Conservation (phyloP, 805 yeast genomes). For the Lachancea lanzarotensis region DNA sequence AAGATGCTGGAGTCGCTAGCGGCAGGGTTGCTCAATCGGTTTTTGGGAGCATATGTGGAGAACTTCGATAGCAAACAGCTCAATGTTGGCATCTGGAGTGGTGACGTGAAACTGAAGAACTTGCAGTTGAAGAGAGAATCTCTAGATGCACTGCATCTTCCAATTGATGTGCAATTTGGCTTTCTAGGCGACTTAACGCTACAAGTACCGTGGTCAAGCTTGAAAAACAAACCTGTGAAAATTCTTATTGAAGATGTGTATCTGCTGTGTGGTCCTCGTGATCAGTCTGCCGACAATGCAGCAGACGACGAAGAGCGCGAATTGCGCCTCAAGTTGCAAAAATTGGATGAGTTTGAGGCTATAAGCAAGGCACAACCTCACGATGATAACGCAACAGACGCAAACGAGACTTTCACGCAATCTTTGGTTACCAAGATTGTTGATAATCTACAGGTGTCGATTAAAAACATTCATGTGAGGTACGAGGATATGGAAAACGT, state of each 20-base stretch:
- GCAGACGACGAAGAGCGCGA: slow-evolving; percentile 54
- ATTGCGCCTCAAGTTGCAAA: slow-evolving; percentile 58
- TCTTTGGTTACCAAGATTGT: slow-evolving; percentile 81
- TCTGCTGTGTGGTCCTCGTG: slow-evolving; percentile 70
- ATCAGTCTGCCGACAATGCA: slow-evolving; percentile 50
- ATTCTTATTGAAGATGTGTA: slow-evolving; percentile 81
- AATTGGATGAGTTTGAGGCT: slow-evolving; percentile 58
- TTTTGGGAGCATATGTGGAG: slow-evolving; percentile 61
- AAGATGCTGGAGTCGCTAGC: neutral
- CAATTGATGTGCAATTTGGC: slow-evolving; percentile 83
- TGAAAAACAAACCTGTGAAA: slow-evolving; percentile 88
- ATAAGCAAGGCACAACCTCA: slow-evolving; percentile 38
- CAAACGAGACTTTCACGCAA: slow-evolving; percentile 80
- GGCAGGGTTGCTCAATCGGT: slow-evolving; percentile 30
- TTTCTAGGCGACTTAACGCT: slow-evolving; percentile 82
- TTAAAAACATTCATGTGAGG: slow-evolving; percentile 83
- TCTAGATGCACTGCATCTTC: slow-evolving; percentile 76
- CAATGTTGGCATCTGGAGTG: slow-evolving; percentile 95
- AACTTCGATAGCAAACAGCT: slow-evolving; percentile 93
- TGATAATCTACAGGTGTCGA: slow-evolving; percentile 86
- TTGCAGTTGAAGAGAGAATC: slow-evolving; percentile 81
- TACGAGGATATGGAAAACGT: slow-evolving; percentile 73
- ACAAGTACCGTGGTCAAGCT: slow-evolving; percentile 95
- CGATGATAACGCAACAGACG: slow-evolving; percentile 36
- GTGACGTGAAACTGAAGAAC: slow-evolving; percentile 82